Conservation (phyloP, 345 rosid genomes). For the Excoecaria agallocha region DNA sequence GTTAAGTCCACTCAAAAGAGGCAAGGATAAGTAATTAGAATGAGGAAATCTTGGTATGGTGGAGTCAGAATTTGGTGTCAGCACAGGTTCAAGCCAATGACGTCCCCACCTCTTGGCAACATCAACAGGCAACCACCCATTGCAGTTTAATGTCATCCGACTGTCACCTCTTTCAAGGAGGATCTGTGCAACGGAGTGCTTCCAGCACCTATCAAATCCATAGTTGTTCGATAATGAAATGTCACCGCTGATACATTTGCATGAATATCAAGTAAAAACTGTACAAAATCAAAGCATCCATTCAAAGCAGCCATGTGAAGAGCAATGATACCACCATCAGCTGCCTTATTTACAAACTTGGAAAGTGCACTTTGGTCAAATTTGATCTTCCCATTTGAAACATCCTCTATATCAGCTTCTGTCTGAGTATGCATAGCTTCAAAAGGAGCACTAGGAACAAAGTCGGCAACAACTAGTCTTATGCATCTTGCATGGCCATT, state of each 20-base stretch:
- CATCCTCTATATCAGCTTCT: conserved; percentile 42
- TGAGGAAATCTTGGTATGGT: conserved; percentile 67
- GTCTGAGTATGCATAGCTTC: conserved; percentile 44
- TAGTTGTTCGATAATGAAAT: conserved; percentile 91
- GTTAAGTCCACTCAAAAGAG: conserved; percentile 81
- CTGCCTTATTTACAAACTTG: conserved; percentile 93
- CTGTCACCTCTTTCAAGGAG: conserved; percentile 85
- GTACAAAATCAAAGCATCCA: conserved; percentile 92
- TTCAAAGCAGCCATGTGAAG: conserved; percentile 97
- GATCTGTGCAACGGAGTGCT: conserved; percentile 96
- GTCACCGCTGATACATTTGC: conserved; percentile 82
- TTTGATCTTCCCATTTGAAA: conserved; percentile 44
- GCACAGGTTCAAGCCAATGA: conserved; percentile 92
- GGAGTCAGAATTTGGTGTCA: conserved; percentile 68
- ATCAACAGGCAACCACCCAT: conserved; percentile 96
- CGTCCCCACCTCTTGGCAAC: conserved; percentile 99
- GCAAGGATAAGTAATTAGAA: conserved; percentile 81
- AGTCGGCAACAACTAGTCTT: conserved; percentile 86
- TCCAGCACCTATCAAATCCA: conserved; percentile 99
- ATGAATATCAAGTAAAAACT: conserved; percentile 88
- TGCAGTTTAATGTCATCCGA: conserved; percentile 76
- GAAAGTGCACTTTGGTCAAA: conserved; percentile 66
- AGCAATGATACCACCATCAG: conserved; percentile 98
- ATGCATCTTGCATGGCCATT: conserved; percentile 93
- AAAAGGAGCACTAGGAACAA: conserved; percentile 77